Evolutionary conservation across 192 early-diverging fungal species (phyloP), one percentile per base, ranked within the genome.

Genomic region (Rhizophlyctis rosea): DNA sequence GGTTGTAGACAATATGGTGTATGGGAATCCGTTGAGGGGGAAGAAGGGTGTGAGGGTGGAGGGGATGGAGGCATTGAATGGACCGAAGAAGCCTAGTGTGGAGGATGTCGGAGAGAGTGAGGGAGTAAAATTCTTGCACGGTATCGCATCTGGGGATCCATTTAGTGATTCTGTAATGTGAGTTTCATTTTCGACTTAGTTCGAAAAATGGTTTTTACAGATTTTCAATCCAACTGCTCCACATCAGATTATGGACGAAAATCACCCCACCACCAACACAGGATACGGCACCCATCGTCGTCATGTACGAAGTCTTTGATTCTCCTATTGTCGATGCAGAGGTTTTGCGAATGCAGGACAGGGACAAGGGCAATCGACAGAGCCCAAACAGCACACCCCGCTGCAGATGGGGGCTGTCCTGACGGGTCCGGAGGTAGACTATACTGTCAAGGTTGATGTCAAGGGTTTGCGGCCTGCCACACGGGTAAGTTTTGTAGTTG

Each of bases 371-470:
- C 39, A n/a, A 47, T 13, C 18, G 18, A 9, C 18, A 9, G 9
- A n/a, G 9, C 18, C 39, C 9, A 13, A 47, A 13, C 39, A n/a
- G 18, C 18, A n/a, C n/a, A n/a, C n/a, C n/a, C n/a, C n/a, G n/a
- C n/a, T n/a, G n/a, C n/a, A n/a, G 18, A 62, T 47, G n/a, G 71
- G 64, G 2, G 50, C 55, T 2, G 64, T 73, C 21, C n/a, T 61
- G 7, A 76, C 74, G 18, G 48, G 33, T 14, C 35, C 55, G 34
- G 55, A 68, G 24, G 74, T 76, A 5, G 75, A 73, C 59, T 71
- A 59, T 51, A 73, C 67, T 47, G 72, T 77, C 68, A 77, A 77
- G 57, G 54, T 77, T 27, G 72, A 74, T 34, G 48, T 71, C 24
- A 54, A 24, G 28, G 65, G 65, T 7, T 69, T 77, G 13, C 24